Base-by-base conservation (phyloP, 1,284 basidiomycete genomes). In the Omphalotus olearius region DNA sequence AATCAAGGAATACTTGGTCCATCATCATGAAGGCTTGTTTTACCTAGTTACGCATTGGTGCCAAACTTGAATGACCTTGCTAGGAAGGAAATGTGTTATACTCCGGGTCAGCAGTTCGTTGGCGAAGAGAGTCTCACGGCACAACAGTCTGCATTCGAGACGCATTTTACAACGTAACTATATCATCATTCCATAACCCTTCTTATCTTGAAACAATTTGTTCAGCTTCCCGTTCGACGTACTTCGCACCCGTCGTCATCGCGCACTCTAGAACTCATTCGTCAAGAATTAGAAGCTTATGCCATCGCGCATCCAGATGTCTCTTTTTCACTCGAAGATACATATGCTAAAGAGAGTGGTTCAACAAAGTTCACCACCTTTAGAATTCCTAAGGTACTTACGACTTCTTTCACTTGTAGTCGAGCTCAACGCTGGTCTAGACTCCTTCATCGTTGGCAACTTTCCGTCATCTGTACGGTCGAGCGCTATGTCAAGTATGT, bases 91-190 rank as follows among this genome's bases (percentile, higher is more conserved):
- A 80, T 59, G 70, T 64, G 11, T 64, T 93, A n/a, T 91, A 88
- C 62, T 69, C 71, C 26, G 91, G 91, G 0, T 76, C 82, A 30
- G 82, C 91, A 2, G 69, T 84, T 38, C 79, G 87, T 25, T 84
- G 87, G 88, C 73, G 78, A 56, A 72, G 83, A 61, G 83, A 88
- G 63, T 68, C 72, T 1, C 67, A 79, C 4, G 93, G 93, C 3
- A 95, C 93, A 3, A 83, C 80, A 9, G 83, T 94, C 37, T 83
- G 78, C 58, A 75, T 95, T 36, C 82, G 89, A 17, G 93, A 96
- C 63, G 82, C 88, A 3, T 97, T 94, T 65, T 88, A 87, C 63
- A 91, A 88, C 61, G 91, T 91, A 57, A 43, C 80, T 68, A 14
- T 43, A 47, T 42, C 20, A 43, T 16, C 47, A 23, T 38, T 16